phyloP scores from a whole-genome alignment of 352 stramenopile genomes.

The Phytophthora pisi region DNA sequence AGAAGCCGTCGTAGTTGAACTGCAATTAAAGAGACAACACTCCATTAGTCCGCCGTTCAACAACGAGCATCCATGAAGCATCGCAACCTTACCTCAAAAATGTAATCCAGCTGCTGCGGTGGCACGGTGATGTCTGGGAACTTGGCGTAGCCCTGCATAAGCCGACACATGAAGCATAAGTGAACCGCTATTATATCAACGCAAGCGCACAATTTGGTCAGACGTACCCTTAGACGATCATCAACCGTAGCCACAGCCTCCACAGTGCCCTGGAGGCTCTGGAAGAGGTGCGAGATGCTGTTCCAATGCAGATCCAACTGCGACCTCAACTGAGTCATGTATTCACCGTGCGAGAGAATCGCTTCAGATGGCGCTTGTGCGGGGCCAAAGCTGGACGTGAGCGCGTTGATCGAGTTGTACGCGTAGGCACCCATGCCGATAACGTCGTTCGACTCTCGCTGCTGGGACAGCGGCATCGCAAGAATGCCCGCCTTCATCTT shows the following conservation, averaged over 20 bases:
- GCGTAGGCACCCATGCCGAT: slow-evolving; percentile 73
- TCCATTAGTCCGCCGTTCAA: background rate
- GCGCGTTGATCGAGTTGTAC: slow-evolving; percentile 85
- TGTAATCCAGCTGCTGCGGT: slow-evolving; percentile 85
- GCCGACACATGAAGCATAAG: slow-evolving; percentile 19
- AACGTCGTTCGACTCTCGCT: slow-evolving; percentile 70
- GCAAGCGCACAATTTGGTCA: background rate
- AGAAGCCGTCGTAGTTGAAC: slow-evolving; percentile 89
- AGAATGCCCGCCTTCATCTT: slow-evolving; percentile 86
- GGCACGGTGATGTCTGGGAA: slow-evolving; percentile 71
- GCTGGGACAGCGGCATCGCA: slow-evolving; percentile 74
- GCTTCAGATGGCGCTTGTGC: slow-evolving; percentile 62
- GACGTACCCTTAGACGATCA: slow-evolving; percentile 70
- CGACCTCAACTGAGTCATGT: slow-evolving; percentile 88
- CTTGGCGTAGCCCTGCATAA: slow-evolving; percentile 67
- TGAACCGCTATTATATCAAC: background rate
- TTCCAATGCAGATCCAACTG: slow-evolving; percentile 89
- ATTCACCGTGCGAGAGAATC: slow-evolving; percentile 83
- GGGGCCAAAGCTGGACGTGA: slow-evolving; percentile 72
- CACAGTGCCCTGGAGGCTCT: slow-evolving; percentile 79
- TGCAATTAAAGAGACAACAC: slow-evolving; percentile 14
- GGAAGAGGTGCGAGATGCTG: slow-evolving; percentile 81
- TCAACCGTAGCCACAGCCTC: slow-evolving; percentile 67
- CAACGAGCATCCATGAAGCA: background rate
- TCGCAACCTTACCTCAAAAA: slow-evolving; percentile 76